These are phyloP conservation scores for Candida xyloterini DNA, from an alignment of 805 yeast species.

Conservation along the genomic window DNA sequence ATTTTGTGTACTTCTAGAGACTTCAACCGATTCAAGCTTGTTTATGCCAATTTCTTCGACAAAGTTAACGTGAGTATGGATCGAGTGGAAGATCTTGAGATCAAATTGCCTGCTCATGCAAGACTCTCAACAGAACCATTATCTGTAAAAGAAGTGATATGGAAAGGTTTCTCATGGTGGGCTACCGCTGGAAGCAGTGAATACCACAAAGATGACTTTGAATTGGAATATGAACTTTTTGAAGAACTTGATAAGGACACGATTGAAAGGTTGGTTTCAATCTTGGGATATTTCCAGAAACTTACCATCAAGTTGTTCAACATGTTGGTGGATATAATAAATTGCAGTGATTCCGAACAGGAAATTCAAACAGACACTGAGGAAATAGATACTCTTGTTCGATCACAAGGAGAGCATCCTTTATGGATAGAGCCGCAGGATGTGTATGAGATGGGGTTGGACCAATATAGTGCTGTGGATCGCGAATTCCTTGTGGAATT, in stretches of 20 bases:
- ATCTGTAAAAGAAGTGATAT: conserved; percentile 55
- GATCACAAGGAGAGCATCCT: conserved; percentile 5
- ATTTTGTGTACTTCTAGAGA: conserved; percentile 38
- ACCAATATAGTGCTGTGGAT: conserved; percentile 48
- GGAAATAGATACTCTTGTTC: conserved; percentile 12
- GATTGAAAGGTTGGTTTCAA: conserved; percentile 25
- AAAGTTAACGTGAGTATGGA: conserved; percentile 6
- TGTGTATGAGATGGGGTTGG: conserved; percentile 55
- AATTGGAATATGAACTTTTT: conserved; percentile 33
- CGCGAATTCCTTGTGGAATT: conserved; percentile 42
- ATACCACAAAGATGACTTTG: conserved; percentile 37
- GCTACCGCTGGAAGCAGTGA: conserved; percentile 75
- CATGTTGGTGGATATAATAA: conserved; percentile 37
- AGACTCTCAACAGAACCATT: conserved; percentile 40
- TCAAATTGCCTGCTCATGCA: conserved; percentile 16
- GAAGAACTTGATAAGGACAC: conserved; percentile 23
- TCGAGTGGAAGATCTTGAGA: conserved; percentile 14
- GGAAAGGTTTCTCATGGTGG: conserved; percentile 82
- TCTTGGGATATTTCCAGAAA: conserved; percentile 52
- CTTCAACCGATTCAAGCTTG: conserved; percentile 32
- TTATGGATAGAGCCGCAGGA: conserved; percentile 42
- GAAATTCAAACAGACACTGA: conserved; percentile 7
- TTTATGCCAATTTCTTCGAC: conserved; percentile 22
- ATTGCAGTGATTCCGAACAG: conserved; percentile 29
- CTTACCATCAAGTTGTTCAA: conserved; percentile 43